Evolutionary conservation across 2,329 filamentous ascomycete genomes (phyloP), one percentile per base, ranked within the genome.

Genomic region (Hypoxylon sp.): DNA sequence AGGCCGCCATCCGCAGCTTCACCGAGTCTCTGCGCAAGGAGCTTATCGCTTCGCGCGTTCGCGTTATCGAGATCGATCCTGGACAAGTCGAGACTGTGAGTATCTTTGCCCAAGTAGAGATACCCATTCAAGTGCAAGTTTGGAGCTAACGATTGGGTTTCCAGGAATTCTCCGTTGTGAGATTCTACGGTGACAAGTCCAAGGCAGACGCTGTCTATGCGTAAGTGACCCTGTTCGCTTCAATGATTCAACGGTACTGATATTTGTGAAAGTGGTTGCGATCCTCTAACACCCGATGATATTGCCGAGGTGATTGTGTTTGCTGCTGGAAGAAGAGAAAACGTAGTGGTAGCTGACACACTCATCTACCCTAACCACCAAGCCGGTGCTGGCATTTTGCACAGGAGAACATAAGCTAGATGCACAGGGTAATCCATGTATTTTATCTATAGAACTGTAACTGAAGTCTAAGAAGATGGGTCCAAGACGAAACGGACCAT

Each of bases 261-360:
- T 58, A 32, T 55, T 23, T 8, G 45, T 3, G 37, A 21, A 37
- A 78, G 76, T 29, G 75, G 75, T 11, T 70, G 66, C 67, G 90
- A 93, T 66, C 91, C 91, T 19, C 80, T 94, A 73, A 93, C 91
- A 1, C 89, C 89, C 0, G 91, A 93, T 57, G 91, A 94, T 74
- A 92, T 94, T 74, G 91, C 91, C 0, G 91, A 94, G 78, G 85
- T 93, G 29, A 82, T 94, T 23, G 91, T 94, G 3, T 94, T 93
- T 73, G 84, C 89, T 21, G 91, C 90, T n/a, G 89, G 90, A 4
- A 85, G 91, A 76, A 87, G 88, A 74, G 91, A 94, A 79, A 94
- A 94, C 75, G 91, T 94, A n/a, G 90, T 94, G 4, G 79, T 94
- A 69, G 91, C 91, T 2, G 91, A 94, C 79, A 89, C 90, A 19